These are phyloP conservation scores for Colletotrichum gigasporum DNA, from an alignment of 2,329 filamentous ascomycete genomes.

Conservation along the genomic window DNA sequence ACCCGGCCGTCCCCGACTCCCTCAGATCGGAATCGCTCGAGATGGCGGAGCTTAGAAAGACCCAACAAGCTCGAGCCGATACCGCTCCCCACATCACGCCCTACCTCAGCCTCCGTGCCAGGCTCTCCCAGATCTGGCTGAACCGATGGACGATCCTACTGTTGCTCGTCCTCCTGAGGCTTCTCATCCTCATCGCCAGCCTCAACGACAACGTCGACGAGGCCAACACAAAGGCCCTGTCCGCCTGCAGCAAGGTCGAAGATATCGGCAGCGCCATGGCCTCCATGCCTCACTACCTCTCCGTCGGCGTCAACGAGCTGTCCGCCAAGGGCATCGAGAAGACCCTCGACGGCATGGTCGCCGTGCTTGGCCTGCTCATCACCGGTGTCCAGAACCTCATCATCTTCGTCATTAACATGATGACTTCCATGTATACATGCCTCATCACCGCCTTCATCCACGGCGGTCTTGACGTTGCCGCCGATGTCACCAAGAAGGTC, in stretches of 20 bases:
- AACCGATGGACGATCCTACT: constrained; percentile 96
- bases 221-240: constrained; percentile 83
- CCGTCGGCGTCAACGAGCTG: constrained; percentile 86
- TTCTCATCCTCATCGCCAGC: constrained; percentile 78
- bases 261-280: constrained; percentile 94
- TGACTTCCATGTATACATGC: constrained; percentile 90
- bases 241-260: constrained; percentile 91
- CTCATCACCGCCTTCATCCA: constrained; percentile 85
- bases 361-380: constrained; percentile 80
- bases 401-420: constrained; percentile 90
- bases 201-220: constrained; percentile 79
- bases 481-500: constrained; percentile 61
- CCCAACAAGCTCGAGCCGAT: constrained; percentile 51
- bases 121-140: constrained; percentile 95
- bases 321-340: constrained; percentile 83
- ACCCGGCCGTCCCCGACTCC: constrained; percentile 48
- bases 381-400: constrained; percentile 88
- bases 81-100: constrained; percentile 81
- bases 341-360: constrained; percentile 81
- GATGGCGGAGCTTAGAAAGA: constrained; percentile 42
- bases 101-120: constrained; percentile 88
- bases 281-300: constrained; percentile 97
- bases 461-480: constrained; percentile 77
- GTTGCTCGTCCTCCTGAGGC: constrained; percentile 82
- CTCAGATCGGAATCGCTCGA: constrained; percentile 49